Conservation (phyloP, 352 stramenopile species). For the Phytophthora tubulina region DNA sequence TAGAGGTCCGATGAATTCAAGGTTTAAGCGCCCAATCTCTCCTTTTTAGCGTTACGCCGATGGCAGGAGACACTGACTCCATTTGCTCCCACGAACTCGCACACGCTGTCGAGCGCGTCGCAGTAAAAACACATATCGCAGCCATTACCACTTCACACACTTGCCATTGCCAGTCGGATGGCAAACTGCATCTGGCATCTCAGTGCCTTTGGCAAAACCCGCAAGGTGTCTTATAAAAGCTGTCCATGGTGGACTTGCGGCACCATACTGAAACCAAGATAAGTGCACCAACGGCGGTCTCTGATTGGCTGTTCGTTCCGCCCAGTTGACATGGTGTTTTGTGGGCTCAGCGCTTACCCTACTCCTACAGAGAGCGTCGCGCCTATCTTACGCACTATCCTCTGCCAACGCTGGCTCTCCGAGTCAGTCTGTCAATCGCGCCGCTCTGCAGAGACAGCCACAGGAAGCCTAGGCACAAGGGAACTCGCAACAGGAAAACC, state of each 20-base stretch:
- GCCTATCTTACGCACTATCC: conserved; percentile 36
- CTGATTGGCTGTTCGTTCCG: conserved; percentile 30
- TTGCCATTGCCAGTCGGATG: background rate
- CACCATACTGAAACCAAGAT: conserved; percentile 17
- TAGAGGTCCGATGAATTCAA: conserved; percentile 30
- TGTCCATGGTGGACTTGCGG: background rate
- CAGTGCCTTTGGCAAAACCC: background rate
- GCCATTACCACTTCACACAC: conserved; percentile 3
- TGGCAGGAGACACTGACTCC: conserved; percentile 16
- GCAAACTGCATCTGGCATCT: background rate
- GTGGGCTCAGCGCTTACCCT: conserved; percentile 15
- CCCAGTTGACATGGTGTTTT: conserved; percentile 21
- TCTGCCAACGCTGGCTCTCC: conserved; percentile 40
- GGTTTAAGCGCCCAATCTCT: conserved; percentile 17
- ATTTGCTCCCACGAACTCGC: background rate
- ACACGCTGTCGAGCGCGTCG: background rate
- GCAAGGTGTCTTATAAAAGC: conserved; percentile 8
- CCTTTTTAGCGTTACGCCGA: background rate
- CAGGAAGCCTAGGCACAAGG: conserved; percentile 2
- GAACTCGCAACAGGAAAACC: conserved; percentile 24
- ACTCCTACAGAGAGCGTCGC: conserved; percentile 18
- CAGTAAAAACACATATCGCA: conserved; percentile 18
- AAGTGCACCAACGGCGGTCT: background rate
- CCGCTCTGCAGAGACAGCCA: conserved; percentile 13
- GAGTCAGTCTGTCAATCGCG: conserved; percentile 41